These are phyloP conservation scores for Yarrowia sp. DNA, from an alignment of 805 yeast species.

Conservation along the genomic window DNA sequence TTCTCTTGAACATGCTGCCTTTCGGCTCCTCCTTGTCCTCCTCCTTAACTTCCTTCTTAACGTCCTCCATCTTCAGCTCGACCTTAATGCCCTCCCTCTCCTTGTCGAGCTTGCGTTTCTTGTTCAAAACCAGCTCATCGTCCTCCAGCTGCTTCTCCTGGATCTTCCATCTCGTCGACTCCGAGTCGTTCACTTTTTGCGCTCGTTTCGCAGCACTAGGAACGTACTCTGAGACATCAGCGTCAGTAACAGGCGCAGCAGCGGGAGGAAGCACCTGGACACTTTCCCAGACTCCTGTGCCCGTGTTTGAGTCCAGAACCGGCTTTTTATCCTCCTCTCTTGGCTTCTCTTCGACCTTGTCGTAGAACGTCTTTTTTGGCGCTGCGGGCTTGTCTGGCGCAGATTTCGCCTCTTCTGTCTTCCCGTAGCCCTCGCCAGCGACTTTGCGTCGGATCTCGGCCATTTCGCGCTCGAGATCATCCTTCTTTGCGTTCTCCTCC, in stretches of 20 bases:
- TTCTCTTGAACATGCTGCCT: slow-evolving; percentile 5
- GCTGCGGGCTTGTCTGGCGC: neutral
- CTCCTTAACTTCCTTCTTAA: neutral
- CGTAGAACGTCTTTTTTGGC: neutral
- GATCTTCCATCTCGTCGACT: slow-evolving; percentile 1
- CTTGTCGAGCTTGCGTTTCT: neutral
- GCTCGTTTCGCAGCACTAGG: slow-evolving; percentile 13
- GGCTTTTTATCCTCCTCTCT: neutral
- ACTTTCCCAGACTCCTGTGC: slow-evolving; percentile 3
- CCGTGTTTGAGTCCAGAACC: neutral
- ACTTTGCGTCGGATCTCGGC: neutral
- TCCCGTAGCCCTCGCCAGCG: neutral
- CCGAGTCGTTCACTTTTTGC: neutral
- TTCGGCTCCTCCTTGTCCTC: slow-evolving; percentile 14
- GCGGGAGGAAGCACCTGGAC: neutral
- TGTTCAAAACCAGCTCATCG: slow-evolving; percentile 24
- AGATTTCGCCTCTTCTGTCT: no score
- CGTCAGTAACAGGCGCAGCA: neutral
- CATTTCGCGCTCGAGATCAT: slow-evolving; percentile 14
- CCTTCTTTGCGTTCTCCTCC: neutral
- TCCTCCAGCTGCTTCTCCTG: slow-evolving; percentile 32
- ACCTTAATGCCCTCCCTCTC: neutral
- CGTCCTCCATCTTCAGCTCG: slow-evolving; percentile 3
- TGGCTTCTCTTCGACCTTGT: neutral
- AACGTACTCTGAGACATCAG: neutral